These are phyloP conservation scores for Calonectria pauciramosa DNA, from an alignment of 2,329 filamentous ascomycete species.

Conservation along the genomic window DNA sequence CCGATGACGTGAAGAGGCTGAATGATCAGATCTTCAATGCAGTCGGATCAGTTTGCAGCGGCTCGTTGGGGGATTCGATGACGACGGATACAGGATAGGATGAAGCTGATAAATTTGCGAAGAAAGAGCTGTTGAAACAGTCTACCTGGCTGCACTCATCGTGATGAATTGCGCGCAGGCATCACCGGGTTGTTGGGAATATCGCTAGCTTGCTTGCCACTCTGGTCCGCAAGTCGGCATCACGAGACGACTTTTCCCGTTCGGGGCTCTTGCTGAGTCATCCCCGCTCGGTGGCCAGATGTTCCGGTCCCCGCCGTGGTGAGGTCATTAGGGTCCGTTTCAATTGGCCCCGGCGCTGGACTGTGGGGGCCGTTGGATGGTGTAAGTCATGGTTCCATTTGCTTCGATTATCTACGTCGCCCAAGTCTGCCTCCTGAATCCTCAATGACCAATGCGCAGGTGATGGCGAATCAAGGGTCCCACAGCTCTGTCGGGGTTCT, in stretches of 20 bases:
- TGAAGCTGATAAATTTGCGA: conserved; percentile 28
- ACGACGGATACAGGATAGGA: conserved; percentile 15
- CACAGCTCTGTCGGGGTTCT: background rate
- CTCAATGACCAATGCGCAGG: background rate
- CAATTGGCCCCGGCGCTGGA: conserved; percentile 20
- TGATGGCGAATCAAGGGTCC: background rate
- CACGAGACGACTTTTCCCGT: conserved; percentile 45
- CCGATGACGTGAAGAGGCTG: conserved; percentile 40
- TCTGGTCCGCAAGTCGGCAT: conserved; percentile 46
- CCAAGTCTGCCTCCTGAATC: background rate
- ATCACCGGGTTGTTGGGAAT: conserved; percentile 37
- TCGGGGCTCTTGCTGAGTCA: conserved; percentile 44
- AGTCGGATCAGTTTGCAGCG: background rate
- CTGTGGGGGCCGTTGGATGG: background rate
- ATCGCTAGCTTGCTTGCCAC: conserved; percentile 47
- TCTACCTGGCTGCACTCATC: conserved; percentile 45
- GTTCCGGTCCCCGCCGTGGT: conserved; percentile 35
- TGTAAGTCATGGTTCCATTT: conserved; percentile 7
- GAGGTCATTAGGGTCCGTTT: conserved; percentile 14
- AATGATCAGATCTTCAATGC: conserved; percentile 10
- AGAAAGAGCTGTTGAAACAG: conserved; percentile 29
- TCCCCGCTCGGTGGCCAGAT: conserved; percentile 35
- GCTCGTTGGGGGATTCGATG: background rate
- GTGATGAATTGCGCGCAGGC: conserved; percentile 44
- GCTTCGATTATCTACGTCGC: background rate